phyloP scores from a whole-genome alignment of 108 stramenopile genomes.

The Cyclotella kingstonii region DNA sequence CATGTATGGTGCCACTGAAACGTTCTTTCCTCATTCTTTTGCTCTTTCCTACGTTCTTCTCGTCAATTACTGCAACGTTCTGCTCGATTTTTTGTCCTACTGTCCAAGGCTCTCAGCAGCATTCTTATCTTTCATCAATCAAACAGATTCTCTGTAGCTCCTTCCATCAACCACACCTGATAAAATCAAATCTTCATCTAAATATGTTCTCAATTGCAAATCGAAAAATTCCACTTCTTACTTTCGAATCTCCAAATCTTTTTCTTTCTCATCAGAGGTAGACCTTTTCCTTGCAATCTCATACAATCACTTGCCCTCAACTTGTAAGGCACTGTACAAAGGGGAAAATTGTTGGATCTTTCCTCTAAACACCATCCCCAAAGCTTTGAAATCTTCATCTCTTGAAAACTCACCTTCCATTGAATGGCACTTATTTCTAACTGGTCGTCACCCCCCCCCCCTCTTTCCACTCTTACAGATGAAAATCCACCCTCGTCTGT shows the following conservation, averaged over 20 bases:
- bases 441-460: no score
- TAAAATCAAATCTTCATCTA: slow-evolving; percentile 12
- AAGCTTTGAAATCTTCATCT: no score
- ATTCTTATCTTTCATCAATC: slow-evolving; percentile 13
- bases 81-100: background rate
- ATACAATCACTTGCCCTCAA: no score
- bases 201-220: slow-evolving; percentile 20
- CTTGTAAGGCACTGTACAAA: no score
- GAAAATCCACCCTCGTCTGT: no score
- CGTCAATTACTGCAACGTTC: background rate
- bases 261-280: background rate
- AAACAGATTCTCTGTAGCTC: slow-evolving; percentile 20
- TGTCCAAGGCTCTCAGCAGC: slow-evolving; percentile 13
- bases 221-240: slow-evolving; percentile 51
- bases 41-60: background rate
- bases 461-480: no score
- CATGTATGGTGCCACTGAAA: no score
- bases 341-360: no score
- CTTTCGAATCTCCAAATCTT: slow-evolving; percentile 30
- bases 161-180: slow-evolving; percentile 39
- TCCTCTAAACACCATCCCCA: no score
- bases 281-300: no score
- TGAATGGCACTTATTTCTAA: no score
- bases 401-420: no score
- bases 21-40: slow-evolving; percentile 18